Evolutionary conservation across 495 filamentous ascomycete genomes (phyloP), one percentile per base, ranked within the genome.

Genomic region (Daldinia bambusicola): DNA sequence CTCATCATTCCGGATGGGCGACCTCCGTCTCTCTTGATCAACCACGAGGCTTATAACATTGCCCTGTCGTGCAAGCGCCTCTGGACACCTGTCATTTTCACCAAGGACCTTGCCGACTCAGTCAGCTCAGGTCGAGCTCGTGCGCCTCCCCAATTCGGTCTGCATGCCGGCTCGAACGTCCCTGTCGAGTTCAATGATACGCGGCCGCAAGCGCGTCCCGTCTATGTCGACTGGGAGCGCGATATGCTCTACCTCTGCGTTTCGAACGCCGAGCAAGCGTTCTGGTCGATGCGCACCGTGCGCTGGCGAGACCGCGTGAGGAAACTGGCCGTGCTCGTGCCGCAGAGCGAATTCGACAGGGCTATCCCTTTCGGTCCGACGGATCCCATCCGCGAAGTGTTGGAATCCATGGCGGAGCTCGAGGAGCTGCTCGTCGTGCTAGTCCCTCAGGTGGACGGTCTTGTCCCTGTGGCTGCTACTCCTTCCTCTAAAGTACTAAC

Each of bases 211-310:
- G 32, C 50, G 4, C 58, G 26, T 5, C 70, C 69, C 37, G 38
- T 68, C 22, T 72, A 72, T 32, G 61, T 68, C 34, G 65, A 72
- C 56, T 72, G 60, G 60, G 36, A 51, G 7, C 48, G 64, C n/a
- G 70, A 72, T 56, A 57, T 72, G 69, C 37, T 72, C 22, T 72
- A 72, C 40, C 61, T 72, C 14, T 72, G 64, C 37, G 65, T 63
- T 1, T 34, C 55, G 14, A 50, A 68, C 18, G 50, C 65, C 22
- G 70, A 72, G 61, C 70, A 72, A 32, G 70, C 70, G 16, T 68
- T 72, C 51, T 72, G 70, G 70, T 61, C 65, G 5, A 30, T 72
- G 13, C 65, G 70, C 48, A 37, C 38, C 8, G 61, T 64, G 36
- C 48, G 38, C 10, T 72, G 70, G 70, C 48, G 65, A 10, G 41